Base-by-base conservation (phyloP, 257 asterid genomes). In the Solanum raphanifolium region DNA sequence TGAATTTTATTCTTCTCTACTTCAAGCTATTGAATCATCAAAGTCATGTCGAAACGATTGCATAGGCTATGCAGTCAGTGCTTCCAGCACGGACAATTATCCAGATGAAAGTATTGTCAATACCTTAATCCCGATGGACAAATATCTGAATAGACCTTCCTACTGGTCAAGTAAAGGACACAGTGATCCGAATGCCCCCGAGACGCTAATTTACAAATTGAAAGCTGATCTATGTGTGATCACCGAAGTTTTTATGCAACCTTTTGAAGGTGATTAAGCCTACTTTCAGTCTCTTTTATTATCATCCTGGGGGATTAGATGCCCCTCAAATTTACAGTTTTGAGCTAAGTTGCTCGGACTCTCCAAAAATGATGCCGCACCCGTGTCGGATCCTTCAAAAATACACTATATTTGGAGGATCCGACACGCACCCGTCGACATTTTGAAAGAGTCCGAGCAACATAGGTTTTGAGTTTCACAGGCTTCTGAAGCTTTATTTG, bases 161-260 rank as follows among this genome's bases (percentile, higher is more conserved):
- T 95, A 95, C 91, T 95, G 99, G 99, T 97, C 99, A 23, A 96
- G 99, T 89, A 91, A 86, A 92, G 99, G 99, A 76, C 94, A 97
- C 36, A 90, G 89, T 43, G 78, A 95, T 90, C 96, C 97, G 46
- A 88, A 84, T 87, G 94, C 90, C 52, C 96, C 99, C 0, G 99
- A 97, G 95, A 93, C 93, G 2, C 91, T 97, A 36, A 86, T 93
- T 34, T 97, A 97, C 90, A 95, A 92, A 87, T 90, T 96, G 46
- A 87, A 90, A 84, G 86, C 93, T 32, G 94, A 96, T 72, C 68
- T 95, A 86, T 96, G 98, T 92, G 91, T 95, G 86, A 83, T 97
- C 75, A 93, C 95, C 25, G 98, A 95, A 89, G 89, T 97, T 46
- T 91, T 89, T 82, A 89, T 95, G 43, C 99, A 92, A 62, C 99